phyloP scores from a whole-genome alignment of 177 flowering plant species.

The Vitis hybrid region DNA sequence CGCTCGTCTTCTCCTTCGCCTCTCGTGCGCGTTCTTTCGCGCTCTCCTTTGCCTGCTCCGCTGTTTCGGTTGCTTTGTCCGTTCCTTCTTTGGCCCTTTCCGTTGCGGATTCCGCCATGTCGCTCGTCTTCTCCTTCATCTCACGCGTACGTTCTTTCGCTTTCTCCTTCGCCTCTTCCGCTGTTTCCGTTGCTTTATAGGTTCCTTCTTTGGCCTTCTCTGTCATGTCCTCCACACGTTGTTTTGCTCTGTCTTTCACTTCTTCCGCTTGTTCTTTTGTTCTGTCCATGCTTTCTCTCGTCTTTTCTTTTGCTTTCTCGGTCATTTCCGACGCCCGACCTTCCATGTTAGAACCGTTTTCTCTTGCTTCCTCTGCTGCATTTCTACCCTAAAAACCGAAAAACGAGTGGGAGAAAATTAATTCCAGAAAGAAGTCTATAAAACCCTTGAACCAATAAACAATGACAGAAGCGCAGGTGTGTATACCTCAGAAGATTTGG shows the following conservation, averaged over 20 bases:
- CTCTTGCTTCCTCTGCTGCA: constrained; percentile 13
- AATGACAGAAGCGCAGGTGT: too few species aligned
- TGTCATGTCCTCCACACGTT: neutral
- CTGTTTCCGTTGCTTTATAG: constrained; percentile 7
- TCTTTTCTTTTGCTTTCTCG: constrained; percentile 11
- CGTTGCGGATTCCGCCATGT: constrained; percentile 2
- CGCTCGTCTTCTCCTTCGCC: constrained; percentile 13
- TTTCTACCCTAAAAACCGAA: constrained; percentile 17
- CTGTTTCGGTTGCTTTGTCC: constrained; percentile 6
- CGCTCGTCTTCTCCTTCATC: constrained; percentile 15
- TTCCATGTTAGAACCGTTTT: neutral
- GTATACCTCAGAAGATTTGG: constrained; percentile 33
- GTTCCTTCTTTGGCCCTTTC: constrained; percentile 16
- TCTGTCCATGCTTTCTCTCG: neutral
- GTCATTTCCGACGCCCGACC: constrained; percentile 4
- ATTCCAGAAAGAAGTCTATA: neutral
- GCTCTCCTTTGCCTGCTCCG: constrained; percentile 11
- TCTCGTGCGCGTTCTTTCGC: constrained; percentile 14
- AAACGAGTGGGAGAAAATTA: neutral
- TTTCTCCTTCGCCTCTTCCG: constrained; percentile 12
- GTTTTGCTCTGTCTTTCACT: constrained; percentile 10
- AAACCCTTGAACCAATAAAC: neutral
- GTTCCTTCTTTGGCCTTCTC: constrained; percentile 16
- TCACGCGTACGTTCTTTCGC: constrained; percentile 12
- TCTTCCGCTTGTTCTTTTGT: constrained; percentile 14